Evolutionary conservation across 305 asterid species (phyloP).

Genomic region (Fraxinus greggii): DNA sequence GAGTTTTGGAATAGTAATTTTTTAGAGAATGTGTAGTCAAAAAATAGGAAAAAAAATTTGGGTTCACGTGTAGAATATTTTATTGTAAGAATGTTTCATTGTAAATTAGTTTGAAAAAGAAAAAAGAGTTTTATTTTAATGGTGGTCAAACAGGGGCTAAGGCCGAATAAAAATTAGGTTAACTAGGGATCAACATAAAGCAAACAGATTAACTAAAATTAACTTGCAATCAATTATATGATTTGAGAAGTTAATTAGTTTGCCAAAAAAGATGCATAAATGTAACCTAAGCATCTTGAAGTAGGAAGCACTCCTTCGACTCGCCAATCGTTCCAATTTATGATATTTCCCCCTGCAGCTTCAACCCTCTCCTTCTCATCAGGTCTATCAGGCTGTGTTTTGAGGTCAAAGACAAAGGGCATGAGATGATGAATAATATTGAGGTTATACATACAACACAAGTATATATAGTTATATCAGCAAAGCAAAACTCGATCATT

Average conservation of each 20-base stretch:
- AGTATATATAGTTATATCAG: neutral
- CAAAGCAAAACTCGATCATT: neutral
- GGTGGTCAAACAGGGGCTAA: neutral
- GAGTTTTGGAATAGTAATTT: neutral
- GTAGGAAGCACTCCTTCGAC: conserved; percentile 27
- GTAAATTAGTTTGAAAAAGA: too few relatives aligned
- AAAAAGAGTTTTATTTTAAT: too few relatives aligned
- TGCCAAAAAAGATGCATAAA: neutral
- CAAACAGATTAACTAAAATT: neutral
- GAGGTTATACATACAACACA: neutral
- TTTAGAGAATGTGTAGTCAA: neutral
- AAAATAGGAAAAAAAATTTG: neutral
- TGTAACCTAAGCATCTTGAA: conserved; percentile 36
- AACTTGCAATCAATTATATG: neutral
- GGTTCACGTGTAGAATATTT: neutral
- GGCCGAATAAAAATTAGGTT: neutral
- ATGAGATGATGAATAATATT: neutral
- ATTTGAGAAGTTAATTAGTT: neutral
- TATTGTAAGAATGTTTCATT: neutral
- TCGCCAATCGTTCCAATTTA: conserved; percentile 24
- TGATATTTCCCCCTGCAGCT: conserved; percentile 27
- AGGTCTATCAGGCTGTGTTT: conserved; percentile 27
- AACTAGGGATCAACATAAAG: neutral
- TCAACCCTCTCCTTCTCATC: conserved; percentile 34
- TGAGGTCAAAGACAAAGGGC: neutral